These are phyloP conservation scores for Zoysia matrella DNA, from an alignment of 202 grass and related monocot genomes.

Conservation along the genomic window DNA sequence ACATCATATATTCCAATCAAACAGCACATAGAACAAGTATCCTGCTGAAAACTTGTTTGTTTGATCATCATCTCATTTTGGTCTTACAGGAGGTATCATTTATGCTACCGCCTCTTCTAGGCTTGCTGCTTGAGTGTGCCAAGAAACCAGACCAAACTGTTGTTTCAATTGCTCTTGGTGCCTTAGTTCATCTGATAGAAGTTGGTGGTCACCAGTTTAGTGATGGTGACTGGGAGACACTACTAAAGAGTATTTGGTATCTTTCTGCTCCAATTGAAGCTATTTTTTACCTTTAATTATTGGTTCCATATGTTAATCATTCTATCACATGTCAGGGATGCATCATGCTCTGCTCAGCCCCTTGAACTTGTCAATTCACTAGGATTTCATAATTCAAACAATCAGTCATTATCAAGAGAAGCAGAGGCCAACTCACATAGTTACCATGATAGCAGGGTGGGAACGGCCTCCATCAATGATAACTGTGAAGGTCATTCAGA, in stretches of 20 bases:
- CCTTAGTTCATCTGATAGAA: slow-evolving; percentile 96
- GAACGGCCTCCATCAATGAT: slow-evolving; percentile 46
- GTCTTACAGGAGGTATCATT: slow-evolving; percentile 90
- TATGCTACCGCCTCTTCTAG: slow-evolving; percentile 97
- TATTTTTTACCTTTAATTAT: slow-evolving; percentile 30
- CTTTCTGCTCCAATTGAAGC: slow-evolving; percentile 13
- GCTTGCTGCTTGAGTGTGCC: slow-evolving; percentile 96
- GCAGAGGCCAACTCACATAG: slow-evolving; percentile 41
- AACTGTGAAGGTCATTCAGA: slow-evolving; percentile 52
- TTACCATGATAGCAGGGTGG: slow-evolving; percentile 54
- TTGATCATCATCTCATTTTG: slow-evolving; percentile 33
- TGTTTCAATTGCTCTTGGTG: slow-evolving; percentile 93
- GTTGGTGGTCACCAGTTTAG: slow-evolving; percentile 96
- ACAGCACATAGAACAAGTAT: slow-evolving; percentile 22
- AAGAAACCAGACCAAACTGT: slow-evolving; percentile 99
- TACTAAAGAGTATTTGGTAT: slow-evolving; percentile 98
- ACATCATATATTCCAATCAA: slow-evolving; percentile 28
- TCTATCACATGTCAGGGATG: slow-evolving; percentile 74
- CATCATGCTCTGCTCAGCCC: slow-evolving; percentile 94
- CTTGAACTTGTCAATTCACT: slow-evolving; percentile 96
- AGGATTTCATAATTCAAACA: slow-evolving; percentile 81
- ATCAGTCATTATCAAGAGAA: slow-evolving; percentile 65
- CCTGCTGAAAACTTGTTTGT: slow-evolving; percentile 29
- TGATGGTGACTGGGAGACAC: slow-evolving; percentile 94
- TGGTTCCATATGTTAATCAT: slow-evolving; percentile 39